Base-by-base conservation (phyloP, 192 early-diverging fungal species). In the Backusella tuberculispora region DNA sequence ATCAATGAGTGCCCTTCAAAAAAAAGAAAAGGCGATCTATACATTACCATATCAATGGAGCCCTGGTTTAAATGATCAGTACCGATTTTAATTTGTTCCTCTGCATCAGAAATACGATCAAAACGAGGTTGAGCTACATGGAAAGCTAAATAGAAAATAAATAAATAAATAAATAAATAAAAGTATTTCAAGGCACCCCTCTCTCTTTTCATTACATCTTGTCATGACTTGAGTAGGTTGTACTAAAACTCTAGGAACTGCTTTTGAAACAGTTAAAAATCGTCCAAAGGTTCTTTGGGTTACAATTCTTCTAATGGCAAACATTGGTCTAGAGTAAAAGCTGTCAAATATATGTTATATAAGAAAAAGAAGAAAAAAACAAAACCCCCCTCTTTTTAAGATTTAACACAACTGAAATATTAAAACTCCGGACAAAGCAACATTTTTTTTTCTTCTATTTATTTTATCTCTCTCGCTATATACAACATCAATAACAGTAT, bases 1-100 rank as follows among this genome's bases (percentile, higher is more conserved):
- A 34, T 34, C 2, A 34, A 34, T 34, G 29, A 34, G 29, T 34
- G 29, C 29, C 29, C 29, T 34, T 2, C 29, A 0, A 34, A 34
- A 34, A 34, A 34, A 4, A 24, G 14, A 26, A 21, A 4, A 24
- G 14, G 41, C 1, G n/a, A 14, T 74, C 0, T 6, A 14, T 5
- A 17, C 34, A 2, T 45, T 78, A 78, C 76, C 79, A 80, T 73
- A 17, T 80, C 79, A 42, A 80, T 69, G n/a, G 79, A 72, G 4
- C 79, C 79, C 24, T 80, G 47, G 40, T 76, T 75, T 60, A 80
- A 29, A 63, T 76, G 24, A 10, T 80, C 74, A 15, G 74, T 34
- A 15, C 79, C 79, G 17, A 71, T 19, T 37, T 76, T 72, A n/a
- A 80, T 76, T 19, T 76, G 79, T 21, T 71, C 67, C 19, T 76